These are phyloP conservation scores for Dryas drummondii DNA, from an alignment of 306 rosid species.

Conservation along the genomic window DNA sequence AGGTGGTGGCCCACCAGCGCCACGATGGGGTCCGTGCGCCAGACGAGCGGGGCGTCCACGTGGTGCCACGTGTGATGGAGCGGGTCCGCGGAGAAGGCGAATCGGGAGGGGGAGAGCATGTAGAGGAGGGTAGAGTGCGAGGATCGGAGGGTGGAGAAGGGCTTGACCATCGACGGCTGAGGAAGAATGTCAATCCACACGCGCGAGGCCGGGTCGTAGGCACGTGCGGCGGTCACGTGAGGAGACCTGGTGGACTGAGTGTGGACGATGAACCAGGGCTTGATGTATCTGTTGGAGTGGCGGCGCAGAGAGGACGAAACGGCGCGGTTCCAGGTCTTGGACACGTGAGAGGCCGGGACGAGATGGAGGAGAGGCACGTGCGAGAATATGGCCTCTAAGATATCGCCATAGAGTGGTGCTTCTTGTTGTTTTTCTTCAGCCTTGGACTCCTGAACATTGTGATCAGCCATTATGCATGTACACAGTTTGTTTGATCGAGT, in stretches of 20 bases:
- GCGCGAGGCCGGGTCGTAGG: constrained; percentile 73
- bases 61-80: constrained; percentile 54
- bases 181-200: constrained; percentile 47
- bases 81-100: constrained; percentile 62
- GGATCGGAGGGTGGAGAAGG: constrained; percentile 49
- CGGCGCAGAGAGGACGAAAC: constrained; percentile 56
- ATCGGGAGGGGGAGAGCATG: constrained; percentile 46
- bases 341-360: constrained; percentile 45
- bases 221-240: constrained; percentile 42
- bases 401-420: constrained; percentile 58
- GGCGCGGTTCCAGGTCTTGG: constrained; percentile 55
- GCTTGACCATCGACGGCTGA: constrained; percentile 20
- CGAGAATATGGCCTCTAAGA: constrained; percentile 57
- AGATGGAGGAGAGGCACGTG: constrained; percentile 63
- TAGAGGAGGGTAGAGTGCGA: constrained; percentile 65
- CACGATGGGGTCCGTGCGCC: constrained; percentile 62
- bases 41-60: constrained; percentile 41
- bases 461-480: no score
- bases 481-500: no score
- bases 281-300: constrained; percentile 31
- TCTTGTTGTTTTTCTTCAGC: constrained; percentile 26
- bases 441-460: neutral
- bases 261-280: constrained; percentile 72
- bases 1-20: constrained; percentile 38
- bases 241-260: constrained; percentile 40